A percentile compares a stretch with the other conserved stretches of the same genome.
Conservation (phyloP, 768 basidiomycete genomes). For the Nidula microcarpa region DNA sequence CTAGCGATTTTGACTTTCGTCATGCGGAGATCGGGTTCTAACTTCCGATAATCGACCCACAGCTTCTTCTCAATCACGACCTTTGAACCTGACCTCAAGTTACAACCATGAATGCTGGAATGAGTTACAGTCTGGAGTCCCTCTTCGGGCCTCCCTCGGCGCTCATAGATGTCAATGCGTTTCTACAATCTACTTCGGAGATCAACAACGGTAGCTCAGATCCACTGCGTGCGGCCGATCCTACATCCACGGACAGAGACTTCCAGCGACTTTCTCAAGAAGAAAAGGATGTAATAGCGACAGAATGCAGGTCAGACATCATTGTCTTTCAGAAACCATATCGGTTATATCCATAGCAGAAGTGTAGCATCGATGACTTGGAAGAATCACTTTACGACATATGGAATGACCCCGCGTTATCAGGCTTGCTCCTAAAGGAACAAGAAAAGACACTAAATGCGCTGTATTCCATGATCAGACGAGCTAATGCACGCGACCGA, state of each 20-base stretch:
- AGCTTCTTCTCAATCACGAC: background rate
- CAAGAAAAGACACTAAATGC: constrained; percentile 45
- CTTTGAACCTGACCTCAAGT: background rate
- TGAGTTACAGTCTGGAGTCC: constrained; percentile 35
- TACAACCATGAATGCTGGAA: constrained; percentile 20
- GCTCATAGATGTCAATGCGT: constrained; percentile 41
- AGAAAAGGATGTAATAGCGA: constrained; percentile 23
- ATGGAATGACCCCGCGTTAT: constrained; percentile 54
- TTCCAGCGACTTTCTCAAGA: constrained; percentile 15
- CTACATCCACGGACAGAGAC: background rate
- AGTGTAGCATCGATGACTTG: constrained; percentile 49
- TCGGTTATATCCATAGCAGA: no score
- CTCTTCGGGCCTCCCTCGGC: constrained; percentile 67
- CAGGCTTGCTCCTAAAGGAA: constrained; percentile 49
- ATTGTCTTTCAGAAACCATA: background rate
- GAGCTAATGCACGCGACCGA: constrained; percentile 27
- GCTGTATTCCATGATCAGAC: constrained; percentile 24
- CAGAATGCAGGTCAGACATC: constrained; percentile 38
- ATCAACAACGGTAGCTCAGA: constrained; percentile 5
- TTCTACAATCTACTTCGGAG: constrained; percentile 30
- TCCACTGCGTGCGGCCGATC: background rate
- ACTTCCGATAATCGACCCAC: background rate
- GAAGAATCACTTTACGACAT: constrained; percentile 36
- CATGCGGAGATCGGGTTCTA: no score
- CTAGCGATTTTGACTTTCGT: no score